Evolutionary conservation across 352 stramenopile species (phyloP), one percentile per base, ranked within the genome.

Genomic region (Sclerospora graminicola): DNA sequence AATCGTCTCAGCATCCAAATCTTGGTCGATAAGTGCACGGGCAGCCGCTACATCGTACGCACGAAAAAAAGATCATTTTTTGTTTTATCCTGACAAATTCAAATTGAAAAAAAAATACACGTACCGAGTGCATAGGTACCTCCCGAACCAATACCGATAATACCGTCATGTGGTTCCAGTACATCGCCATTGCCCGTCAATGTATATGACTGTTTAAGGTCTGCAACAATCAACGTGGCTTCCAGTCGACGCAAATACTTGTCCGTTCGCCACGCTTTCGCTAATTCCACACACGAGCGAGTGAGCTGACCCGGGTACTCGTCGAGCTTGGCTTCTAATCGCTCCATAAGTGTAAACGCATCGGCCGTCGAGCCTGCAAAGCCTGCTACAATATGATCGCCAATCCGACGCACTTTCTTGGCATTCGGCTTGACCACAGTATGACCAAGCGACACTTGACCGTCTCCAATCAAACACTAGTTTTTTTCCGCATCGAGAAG

Each of bases 171-270:
- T 28, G 94, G 94, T 60, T 98, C 93, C 43, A 99, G 70, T 4
- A 99, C 96, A 60, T 99, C 95, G 29, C 96, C 96, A 62, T 98
- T 98, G 27, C 96, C 96, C 24, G 94, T 99, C 41, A 99, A 71
- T 66, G 97, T 97, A 67, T 98, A 97, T 30, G 84, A 97, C 41
- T 95, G 80, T 40, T 95, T 96, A 46, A 71, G 79, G 77, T 99
- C 95, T 19, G 93, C 92, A 2, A 99, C 95, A 32, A 99, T 91
- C 33, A 96, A 55, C 23, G 89, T 87, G 13, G 83, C 79, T 54
- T 99, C 95, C 16, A 99, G 74, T 44, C 83, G 74, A 51, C 95
- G 78, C 44, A 99, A 66, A 63, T 99, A 99, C 69, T 98, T 99
- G 69, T 99, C 95, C 48, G 95, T 99, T 54, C 96, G 78, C 96